These are phyloP conservation scores for Gossypium aridum DNA, from an alignment of 441 rosid species.

Conservation along the genomic window DNA sequence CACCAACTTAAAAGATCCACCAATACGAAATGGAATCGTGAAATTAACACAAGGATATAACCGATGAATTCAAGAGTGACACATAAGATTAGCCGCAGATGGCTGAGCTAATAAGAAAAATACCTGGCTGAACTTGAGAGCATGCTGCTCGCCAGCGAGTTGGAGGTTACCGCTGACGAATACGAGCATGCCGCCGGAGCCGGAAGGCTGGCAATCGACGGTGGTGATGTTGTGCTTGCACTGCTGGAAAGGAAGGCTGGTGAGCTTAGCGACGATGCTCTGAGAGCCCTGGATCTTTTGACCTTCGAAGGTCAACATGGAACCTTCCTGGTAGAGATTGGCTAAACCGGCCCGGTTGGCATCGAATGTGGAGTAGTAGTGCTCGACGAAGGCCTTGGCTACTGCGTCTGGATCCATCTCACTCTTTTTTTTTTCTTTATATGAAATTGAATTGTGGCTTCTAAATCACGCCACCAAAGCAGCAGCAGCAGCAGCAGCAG, in stretches of 20 bases:
- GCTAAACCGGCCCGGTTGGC: conserved; percentile 56
- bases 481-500: no score
- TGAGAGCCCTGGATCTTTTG: conserved; percentile 82
- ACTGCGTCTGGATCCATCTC: conserved; percentile 85
- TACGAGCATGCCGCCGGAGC: conserved; percentile 88
- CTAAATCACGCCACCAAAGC: background rate
- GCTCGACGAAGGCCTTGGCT: conserved; percentile 91
- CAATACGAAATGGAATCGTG: background rate
- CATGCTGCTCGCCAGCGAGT: conserved; percentile 89
- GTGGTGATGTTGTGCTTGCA: conserved; percentile 81
- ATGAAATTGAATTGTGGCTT: background rate
- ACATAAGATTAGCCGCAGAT: conserved; percentile 9
- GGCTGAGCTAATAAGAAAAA: background rate
- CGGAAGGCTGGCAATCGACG: conserved; percentile 96
- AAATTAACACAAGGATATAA: background rate
- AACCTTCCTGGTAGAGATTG: conserved; percentile 72
- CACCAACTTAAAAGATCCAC: background rate
- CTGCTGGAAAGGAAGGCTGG: conserved; percentile 83
- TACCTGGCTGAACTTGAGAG: conserved; percentile 97
- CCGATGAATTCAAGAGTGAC: background rate
- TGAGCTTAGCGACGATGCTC: conserved; percentile 81
- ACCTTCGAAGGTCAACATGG: conserved; percentile 94
- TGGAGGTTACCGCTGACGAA: conserved; percentile 90
- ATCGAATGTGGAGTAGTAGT: conserved; percentile 90
- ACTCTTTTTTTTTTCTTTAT: background rate